A percentile compares a stretch with the other conserved stretches of the same genome.
These are phyloP conservation scores for Talaromyces atroroseus DNA, from an alignment of 2,329 filamentous ascomycete species.

Conservation along the genomic window DNA sequence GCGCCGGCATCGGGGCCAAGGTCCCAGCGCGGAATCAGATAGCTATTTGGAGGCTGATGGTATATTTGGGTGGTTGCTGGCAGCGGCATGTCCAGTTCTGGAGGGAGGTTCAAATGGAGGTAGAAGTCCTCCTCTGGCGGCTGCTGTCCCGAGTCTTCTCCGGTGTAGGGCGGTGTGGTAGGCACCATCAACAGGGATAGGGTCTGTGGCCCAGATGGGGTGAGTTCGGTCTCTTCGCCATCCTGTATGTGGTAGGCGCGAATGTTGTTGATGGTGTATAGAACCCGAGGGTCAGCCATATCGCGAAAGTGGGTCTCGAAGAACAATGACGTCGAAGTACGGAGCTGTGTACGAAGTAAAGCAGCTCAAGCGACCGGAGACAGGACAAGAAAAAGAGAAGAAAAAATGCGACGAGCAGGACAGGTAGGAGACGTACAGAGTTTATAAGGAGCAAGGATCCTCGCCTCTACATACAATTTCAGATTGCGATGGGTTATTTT, in stretches of 20 bases:
- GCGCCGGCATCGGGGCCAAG: constrained; percentile 80
- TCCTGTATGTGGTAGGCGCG: constrained; percentile 85
- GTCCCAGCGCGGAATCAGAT: constrained; percentile 93
- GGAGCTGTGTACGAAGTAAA: not conserved
- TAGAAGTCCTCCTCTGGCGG: constrained; percentile 83
- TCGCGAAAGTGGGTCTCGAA: constrained; percentile 6
- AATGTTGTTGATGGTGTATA: constrained; percentile 65
- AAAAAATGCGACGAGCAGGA: not conserved
- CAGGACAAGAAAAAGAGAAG: not conserved
- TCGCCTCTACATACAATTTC: not conserved
- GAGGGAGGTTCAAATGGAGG: constrained; percentile 87
- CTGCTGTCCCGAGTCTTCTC: constrained; percentile 40
- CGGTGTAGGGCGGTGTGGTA: constrained; percentile 66
- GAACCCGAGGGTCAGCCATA: constrained; percentile 31
- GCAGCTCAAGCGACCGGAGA: not conserved
- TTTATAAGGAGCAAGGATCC: not conserved
- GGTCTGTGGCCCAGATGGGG: constrained; percentile 79
- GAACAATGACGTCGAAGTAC: constrained; percentile 10
- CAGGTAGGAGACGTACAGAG: not conserved
- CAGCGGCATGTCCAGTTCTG: constrained; percentile 86
- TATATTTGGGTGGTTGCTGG: constrained; percentile 97
- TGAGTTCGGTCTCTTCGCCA: constrained; percentile 78
- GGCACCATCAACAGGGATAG: constrained; percentile 94
- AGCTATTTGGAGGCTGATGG: constrained; percentile 86
- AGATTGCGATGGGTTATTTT: not conserved